Conservation (phyloP, 2,329 filamentous ascomycete species). For the Phyllosticta citriasiana region DNA sequence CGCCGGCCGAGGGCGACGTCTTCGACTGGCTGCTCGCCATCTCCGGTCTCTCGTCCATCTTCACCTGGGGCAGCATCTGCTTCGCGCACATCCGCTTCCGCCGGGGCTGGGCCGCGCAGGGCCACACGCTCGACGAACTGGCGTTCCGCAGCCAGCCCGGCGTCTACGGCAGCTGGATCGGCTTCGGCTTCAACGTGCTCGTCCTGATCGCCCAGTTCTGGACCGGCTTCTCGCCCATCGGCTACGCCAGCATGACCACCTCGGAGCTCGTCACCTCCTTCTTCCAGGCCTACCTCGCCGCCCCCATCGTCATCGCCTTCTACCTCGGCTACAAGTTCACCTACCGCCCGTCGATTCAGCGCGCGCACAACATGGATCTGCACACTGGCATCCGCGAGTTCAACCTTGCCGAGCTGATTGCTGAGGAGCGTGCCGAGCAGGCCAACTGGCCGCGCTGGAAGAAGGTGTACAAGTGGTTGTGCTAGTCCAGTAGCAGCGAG, state of each 20-base stretch:
- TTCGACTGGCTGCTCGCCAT: constrained; percentile 74
- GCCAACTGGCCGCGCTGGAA: constrained; percentile 42
- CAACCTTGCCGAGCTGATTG: constrained; percentile 66
- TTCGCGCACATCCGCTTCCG: constrained; percentile 90
- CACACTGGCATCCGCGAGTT: constrained; percentile 77
- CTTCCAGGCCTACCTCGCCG: constrained; percentile 38
- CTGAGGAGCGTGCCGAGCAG: constrained; percentile 69
- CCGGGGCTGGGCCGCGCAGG: constrained; percentile 31
- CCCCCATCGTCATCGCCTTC: constrained; percentile 35
- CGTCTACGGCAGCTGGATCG: constrained; percentile 31
- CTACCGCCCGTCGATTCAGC: constrained; percentile 58
- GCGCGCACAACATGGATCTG: constrained; percentile 69
- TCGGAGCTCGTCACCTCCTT: constrained; percentile 24
- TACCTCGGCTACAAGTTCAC: constrained; percentile 67
- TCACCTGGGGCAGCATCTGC: constrained; percentile 79
- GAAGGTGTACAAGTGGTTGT: constrained; percentile 40
- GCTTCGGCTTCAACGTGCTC: constrained; percentile 29
- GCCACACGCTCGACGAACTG: constrained; percentile 34
- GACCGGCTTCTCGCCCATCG: constrained; percentile 19
- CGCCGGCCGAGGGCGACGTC: constrained; percentile 59
- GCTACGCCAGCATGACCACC: constrained; percentile 24
- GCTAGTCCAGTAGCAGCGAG: constrained; percentile 17
- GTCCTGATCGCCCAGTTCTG: constrained; percentile 27
- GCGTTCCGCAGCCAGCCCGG: constrained; percentile 34
- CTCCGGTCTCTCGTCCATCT: constrained; percentile 62